phyloP scores from a whole-genome alignment of 192 early-diverging fungal species.

The Entophlyctis luteolus region DNA sequence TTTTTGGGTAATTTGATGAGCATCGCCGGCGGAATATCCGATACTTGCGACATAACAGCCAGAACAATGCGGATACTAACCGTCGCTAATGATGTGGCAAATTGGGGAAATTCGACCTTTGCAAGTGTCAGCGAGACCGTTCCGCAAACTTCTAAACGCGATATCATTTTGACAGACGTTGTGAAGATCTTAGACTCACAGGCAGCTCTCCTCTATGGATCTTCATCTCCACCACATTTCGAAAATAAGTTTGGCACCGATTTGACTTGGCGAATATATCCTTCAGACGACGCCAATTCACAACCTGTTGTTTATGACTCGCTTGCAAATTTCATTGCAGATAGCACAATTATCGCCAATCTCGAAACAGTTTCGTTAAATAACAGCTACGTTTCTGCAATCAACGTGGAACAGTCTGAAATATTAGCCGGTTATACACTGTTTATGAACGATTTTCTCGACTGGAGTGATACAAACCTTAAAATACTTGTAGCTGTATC shows the following conservation, averaged over 20 bases:
- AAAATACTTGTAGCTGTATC: not conserved
- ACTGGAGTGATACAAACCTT: not conserved
- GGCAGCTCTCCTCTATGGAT: constrained; percentile 21
- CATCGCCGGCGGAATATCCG: constrained; percentile 3
- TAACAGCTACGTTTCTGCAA: no score
- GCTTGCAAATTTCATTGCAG: constrained; percentile 8
- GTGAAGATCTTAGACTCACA: not conserved
- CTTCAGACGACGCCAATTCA: not conserved
- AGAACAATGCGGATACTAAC: not conserved
- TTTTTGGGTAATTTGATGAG: not conserved
- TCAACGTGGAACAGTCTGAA: no score
- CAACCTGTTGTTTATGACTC: not conserved
- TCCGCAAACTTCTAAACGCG: not conserved
- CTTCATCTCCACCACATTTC: constrained; percentile 1
- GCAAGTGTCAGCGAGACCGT: not conserved
- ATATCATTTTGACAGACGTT: not conserved
- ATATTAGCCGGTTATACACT: not conserved
- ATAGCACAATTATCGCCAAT: not conserved
- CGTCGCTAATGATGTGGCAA: not conserved
- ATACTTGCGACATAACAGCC: not conserved
- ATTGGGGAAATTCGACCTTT: not conserved
- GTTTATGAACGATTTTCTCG: constrained; percentile 1
- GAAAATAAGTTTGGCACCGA: not conserved
- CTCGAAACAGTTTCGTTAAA: no score
- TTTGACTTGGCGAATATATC: not conserved